Base-by-base conservation (phyloP, 2,329 filamentous ascomycete genomes). In the Fusarium falciforme region DNA sequence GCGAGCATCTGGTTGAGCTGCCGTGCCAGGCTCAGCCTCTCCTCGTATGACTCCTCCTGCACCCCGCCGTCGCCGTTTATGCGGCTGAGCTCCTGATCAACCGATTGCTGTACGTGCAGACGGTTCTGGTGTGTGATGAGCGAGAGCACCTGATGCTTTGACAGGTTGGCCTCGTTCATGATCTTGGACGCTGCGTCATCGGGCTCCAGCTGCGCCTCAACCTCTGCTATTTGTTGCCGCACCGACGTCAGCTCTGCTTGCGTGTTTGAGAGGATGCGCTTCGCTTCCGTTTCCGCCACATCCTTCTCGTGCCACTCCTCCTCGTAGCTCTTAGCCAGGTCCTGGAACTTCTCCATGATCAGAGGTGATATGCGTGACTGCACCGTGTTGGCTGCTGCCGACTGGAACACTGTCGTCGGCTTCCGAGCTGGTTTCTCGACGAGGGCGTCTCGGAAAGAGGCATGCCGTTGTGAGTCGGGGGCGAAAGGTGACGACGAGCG, bases 231-330 rank as follows among this genome's bases (percentile, higher is more conserved):
- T 73, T 92, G 88, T 67, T 90, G 87, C 14, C 87, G 88, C 17
- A 93, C 84, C 1, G 85, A 84, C 52, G 89, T 87, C 5, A 94
- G 86, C 79, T 96, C 93, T 35, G 89, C 87, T 71, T 93, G 89
- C 0, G 93, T 91, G 74, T 92, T 92, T 69, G 87, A 86, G 17
- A 94, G 86, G 64, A 92, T 89, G 17, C 90, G 87, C 59, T 89
- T 89, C 4, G 92, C 92, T 79, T 93, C 93, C 29, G 88, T 88
- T 77, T 93, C 91, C 4, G 90, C 90, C 20, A 89, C 87, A 61
- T 94, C 90, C 79, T 94, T 94, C 73, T 95, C 93, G 61, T 89
- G 88, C 77, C 94, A 89, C 79, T 96, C 93, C 31, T 92, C 89
- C 67, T 96, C 94, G 78, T 94, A 94, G 65, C 87, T 91, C 66